Base-by-base conservation (phyloP, 2,329 filamentous ascomycete species). In the Diaporthe sp. region DNA sequence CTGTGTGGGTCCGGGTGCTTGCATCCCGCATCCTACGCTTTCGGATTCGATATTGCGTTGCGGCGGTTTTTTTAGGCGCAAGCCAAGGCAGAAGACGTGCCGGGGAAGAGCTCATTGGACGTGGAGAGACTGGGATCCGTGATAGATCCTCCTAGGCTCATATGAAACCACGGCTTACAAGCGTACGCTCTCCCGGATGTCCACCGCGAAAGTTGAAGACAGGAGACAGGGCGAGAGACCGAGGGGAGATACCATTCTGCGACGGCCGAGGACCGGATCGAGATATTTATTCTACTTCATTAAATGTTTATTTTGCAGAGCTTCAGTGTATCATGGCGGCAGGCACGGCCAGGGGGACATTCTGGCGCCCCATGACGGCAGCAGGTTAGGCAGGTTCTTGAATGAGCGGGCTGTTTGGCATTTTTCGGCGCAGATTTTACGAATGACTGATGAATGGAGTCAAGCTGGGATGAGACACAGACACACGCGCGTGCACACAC, bases 271-370 rank as follows among this genome's bases (percentile, higher is more conserved):
- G 65, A 53, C 65, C 46, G 55, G n/a, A n/a, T 57, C 49, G 71
- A 73, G 51, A 53, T 62, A 57, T 62, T 73, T 57, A 31, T 65
- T 71, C 34, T 39, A 71, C 72, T 74, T 71, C 55, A 42, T 60
- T 53, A 57, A 49, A 58, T 5, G 28, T 55, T 55, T 71, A 74
- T 71, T 71, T 53, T 58, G 58, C 58, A 42, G 13, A 34, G 37
- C 25, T 39, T 55, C 60, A 62, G 42, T 42, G 58, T 46, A 55
- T 15, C 46, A 42, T 39, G 58, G 60, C 71, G 58, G 71, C 71
- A 55, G 71, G 58, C 46, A 65, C 46, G 46, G 55, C 46, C 58
- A 44, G 13, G 39, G 71, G 58, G 60, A 25, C 25, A 73, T 65
- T 28, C 42, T 65, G 71, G 58, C 37, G 71, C n/a, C 71, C 13